Base-by-base conservation (phyloP, 78 protist species). In the Dictyostelium purpureum region DNA sequence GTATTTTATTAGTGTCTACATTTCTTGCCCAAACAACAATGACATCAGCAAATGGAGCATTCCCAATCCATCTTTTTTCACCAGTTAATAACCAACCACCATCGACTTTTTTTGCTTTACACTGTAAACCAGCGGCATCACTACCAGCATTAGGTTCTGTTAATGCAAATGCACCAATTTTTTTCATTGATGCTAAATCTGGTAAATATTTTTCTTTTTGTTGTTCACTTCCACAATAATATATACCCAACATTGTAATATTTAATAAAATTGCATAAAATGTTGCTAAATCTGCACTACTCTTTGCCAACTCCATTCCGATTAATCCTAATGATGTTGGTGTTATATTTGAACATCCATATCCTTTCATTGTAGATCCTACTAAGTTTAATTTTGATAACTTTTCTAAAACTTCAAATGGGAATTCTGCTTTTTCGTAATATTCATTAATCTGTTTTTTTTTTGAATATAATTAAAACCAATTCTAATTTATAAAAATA, bases 111-210 rank as follows among this genome's bases (percentile, higher is more conserved):
- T 16, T 52, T 18, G 99, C 99, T 12, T 73, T 75, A 28, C 99
- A 97, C 61, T 80, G 83, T 96, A 97, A 96, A 26, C 95, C 56
- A 1, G 81, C 95, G 1, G 99, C 99, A 74, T 97, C 99, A 10
- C 94, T 81, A 9, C 99, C 99, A 31, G 95, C 96, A 80, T 97
- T 82, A 26, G 99, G 99, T 77, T 98, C 99, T 16, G 99, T 98
- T n/a, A 98, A 93, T 14, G 98, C 98, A 59, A 96, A 97, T 35
- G 95, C 79, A 40, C 99, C 99, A 47, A 97, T 89, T 61, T 42
- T 31, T 6, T 93, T 93, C 49, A 94, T 89, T 7, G 88, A 49
- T 4, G 96, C 77, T 42, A 98, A 95, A 33, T 67, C 26, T 31
- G 99, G 99, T 19, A 98, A 92, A 61, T 90, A 98, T 88, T 88